Conservation (phyloP, 1,139 yeast species). For the Hyphopichia fennica region DNA sequence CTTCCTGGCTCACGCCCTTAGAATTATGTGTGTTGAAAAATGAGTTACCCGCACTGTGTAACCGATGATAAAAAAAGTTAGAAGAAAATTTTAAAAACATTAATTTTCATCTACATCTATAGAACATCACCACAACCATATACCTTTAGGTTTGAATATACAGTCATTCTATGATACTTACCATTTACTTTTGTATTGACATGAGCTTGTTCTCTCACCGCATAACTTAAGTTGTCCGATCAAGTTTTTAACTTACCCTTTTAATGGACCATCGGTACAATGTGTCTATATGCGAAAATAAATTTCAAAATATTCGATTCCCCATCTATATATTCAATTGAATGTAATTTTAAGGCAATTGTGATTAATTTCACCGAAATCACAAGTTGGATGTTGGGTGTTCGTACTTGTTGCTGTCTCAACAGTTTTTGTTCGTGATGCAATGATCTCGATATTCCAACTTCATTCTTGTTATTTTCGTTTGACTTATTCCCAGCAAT, state of each 20-base stretch:
- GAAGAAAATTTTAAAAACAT: neutral
- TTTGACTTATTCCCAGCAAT: neutral
- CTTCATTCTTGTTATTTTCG: neutral
- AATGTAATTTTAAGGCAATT: conserved; percentile 6
- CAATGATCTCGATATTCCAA: neutral
- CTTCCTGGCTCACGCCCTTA: too few relatives aligned
- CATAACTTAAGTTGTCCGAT: conserved; percentile 51
- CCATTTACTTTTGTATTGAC: neutral
- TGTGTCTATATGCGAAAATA: conserved; percentile 54
- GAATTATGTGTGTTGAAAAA: too few relatives aligned
- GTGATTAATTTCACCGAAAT: neutral
- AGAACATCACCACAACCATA: neutral
- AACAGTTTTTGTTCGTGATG: neutral
- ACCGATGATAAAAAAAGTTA: neutral
- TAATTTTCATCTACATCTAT: neutral
- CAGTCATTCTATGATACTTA: neutral
- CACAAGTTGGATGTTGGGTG: neutral
- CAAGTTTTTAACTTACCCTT: conserved; percentile 20
- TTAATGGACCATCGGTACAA: conserved; percentile 42
- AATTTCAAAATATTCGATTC: conserved; percentile 8
- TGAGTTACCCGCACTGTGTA: neutral
- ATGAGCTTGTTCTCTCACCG: conserved; percentile 13
- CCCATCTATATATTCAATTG: conserved; percentile 5
- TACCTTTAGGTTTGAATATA: neutral
- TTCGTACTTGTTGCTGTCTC: neutral